These are phyloP conservation scores for Diutina mesorugosa DNA, from an alignment of 1,139 yeast genomes.

Conservation along the genomic window DNA sequence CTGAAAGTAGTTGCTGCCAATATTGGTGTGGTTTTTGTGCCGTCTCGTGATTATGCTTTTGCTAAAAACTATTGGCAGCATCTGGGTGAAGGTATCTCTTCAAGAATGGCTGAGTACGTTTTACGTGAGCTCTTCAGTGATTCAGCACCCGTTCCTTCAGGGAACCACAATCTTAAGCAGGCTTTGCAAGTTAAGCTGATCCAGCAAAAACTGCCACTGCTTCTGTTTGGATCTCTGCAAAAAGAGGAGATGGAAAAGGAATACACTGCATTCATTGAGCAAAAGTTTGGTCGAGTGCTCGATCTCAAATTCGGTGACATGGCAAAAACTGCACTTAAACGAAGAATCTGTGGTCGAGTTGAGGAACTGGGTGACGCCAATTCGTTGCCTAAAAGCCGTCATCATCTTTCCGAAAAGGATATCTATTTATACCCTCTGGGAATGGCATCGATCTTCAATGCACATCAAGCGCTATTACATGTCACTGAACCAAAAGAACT, in stretches of 20 bases:
- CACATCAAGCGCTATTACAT: constrained; percentile 56
- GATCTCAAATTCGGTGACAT: constrained; percentile 64
- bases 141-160: background rate
- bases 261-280: constrained; percentile 64
- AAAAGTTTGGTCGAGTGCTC: constrained; percentile 79
- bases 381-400: constrained; percentile 14
- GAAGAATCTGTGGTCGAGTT: constrained; percentile 63
- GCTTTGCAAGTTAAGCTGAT: constrained; percentile 27
- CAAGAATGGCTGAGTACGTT: constrained; percentile 79
- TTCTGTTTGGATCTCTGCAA: constrained; percentile 11
- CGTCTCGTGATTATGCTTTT: constrained; percentile 37
- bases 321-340: constrained; percentile 62
- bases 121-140: constrained; percentile 44
- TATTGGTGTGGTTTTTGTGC: constrained; percentile 69
- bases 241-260: constrained; percentile 34
- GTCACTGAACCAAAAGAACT: constrained; percentile 38
- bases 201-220: constrained; percentile 19
- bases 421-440: constrained; percentile 84
- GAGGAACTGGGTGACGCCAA: constrained; percentile 24
- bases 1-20: constrained; percentile 49
- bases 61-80: constrained; percentile 95
- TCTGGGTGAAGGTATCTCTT: constrained; percentile 88
- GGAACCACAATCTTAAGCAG: constrained; percentile 11
- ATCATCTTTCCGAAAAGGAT: constrained; percentile 38
- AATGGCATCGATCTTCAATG: constrained; percentile 81